Base-by-base conservation (phyloP, 2,329 filamentous ascomycete genomes). In the Fusarium brachygibbosum region DNA sequence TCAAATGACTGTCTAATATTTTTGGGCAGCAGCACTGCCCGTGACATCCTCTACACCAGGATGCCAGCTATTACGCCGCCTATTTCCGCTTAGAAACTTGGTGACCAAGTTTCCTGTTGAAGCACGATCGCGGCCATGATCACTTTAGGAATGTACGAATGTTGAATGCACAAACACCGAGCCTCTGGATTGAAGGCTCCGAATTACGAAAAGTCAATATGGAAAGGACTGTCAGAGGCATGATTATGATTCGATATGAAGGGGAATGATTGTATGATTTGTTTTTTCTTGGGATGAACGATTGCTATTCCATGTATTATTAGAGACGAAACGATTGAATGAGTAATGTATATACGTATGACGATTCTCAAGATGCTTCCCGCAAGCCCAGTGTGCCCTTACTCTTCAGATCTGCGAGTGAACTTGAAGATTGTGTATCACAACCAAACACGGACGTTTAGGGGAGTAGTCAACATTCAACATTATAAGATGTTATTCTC, bases 241-340 rank as follows among this genome's bases (percentile, higher is more conserved):
- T 50, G 53, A 52, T 45, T 25, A 66, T 35, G 55, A 61, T 44
- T 49, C 35, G 62, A 45, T 53, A 65, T 31, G 41, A 42, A 23
- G 41, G 44, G 31, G 34, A 49, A 45, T 34, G 28, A 28, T 28
- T 69, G 67, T 70, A 69, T 40, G 63, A 56, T 31, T 46, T 38
- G 21, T 52, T 46, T 31, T 17, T 25, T 44, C 45, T 42, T 42
- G 54, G 37, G 45, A 50, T 37, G 48, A 40, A 29, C 40, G 28
- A 19, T 70, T 56, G 51, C 57, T 56, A 50, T 19, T 5, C 19
- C 21, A 38, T 62, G 49, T 68, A 68, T 54, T 34, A 44, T 42
- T 55, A 44, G 31, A 23, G 28, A 50, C 42, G 42, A 31, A 53
- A 58, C n/a, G 49, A 50, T n/a, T 44, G 40, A 25, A 63, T 37